A percentile compares a stretch with the other conserved stretches of the same genome.
Conservation (phyloP, 2,329 filamentous ascomycete genomes). For the Zymoseptoria ardabiliae region DNA sequence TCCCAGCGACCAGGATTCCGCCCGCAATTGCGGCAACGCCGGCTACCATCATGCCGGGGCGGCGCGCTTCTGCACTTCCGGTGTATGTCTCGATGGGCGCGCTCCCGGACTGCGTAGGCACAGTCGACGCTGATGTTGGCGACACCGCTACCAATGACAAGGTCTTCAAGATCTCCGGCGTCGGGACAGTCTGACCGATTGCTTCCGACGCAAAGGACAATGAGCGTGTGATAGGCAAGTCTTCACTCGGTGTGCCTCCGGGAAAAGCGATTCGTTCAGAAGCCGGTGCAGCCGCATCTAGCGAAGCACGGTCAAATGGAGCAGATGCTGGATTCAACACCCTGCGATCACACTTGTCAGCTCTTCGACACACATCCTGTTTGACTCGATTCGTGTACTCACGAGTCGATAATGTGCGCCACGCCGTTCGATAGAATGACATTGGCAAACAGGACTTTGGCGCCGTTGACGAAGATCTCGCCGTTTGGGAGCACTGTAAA, state of each 20-base stretch:
- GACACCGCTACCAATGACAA: not conserved
- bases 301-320: not conserved
- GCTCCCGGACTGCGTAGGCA: not conserved
- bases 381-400: not conserved
- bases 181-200: not conserved
- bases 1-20: not conserved
- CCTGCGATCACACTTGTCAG: not conserved
- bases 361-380: not conserved
- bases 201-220: not conserved
- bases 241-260: not conserved
- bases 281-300: not conserved
- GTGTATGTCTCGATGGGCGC: not conserved
- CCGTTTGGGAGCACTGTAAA: conserved; percentile 2
- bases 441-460: conserved; percentile 5
- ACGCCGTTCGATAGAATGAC: conserved; percentile 8
- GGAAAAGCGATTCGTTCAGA: not conserved
- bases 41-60: not conserved
- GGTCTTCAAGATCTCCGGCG: not conserved
- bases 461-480: conserved; percentile 2
- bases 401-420: conserved; percentile 9
- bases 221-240: not conserved
- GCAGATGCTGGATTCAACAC: not conserved
- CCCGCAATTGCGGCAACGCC: not conserved
- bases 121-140: not conserved
- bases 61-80: not conserved